Evolutionary conservation across 2,329 filamentous ascomycete species (phyloP), one percentile per base, ranked within the genome.

Genomic region (Alternaria burnsii): DNA sequence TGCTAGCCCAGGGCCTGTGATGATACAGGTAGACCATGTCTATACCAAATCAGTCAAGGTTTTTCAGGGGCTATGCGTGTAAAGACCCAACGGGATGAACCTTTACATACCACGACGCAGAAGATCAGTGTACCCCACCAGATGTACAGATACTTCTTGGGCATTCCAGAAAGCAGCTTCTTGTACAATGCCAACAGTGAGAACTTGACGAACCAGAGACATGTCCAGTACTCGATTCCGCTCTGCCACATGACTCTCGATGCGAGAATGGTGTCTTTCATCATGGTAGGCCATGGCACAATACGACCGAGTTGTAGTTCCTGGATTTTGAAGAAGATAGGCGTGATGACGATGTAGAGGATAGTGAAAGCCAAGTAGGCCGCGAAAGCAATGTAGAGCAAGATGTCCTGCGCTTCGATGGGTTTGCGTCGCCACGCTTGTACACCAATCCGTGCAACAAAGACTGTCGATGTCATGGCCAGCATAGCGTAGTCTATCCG

Each of bases 171-270:
- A 51, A 81, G 66, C 16, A 81, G 62, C 22, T 75, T 72, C 44
- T 76, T 77, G 63, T 81, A 81, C 44, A 82, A 71, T 16, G 76
- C 70, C 51, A 82, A 67, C 34, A 82, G 67, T 5, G 76, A 77
- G 22, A 80, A 72, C 60, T 82, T 82, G 52, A 80, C 75, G 36
- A 76, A 70, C 78, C 78, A 81, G 5, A 82, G 70, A 18, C 74
- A 75, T 7, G 75, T 61, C 78, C 79, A 81, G 51, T 80, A 75
- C 22, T 78, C 69, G 44, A 80, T 72, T 5, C 75, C 76, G 18
- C 76, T 77, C 10, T 75, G 72, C 58, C 80, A 80, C 64, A 81
- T 80, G 20, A 80, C 69, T 51, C 76, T 76, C 20, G 77, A 72
- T 52, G 79, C 69, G 26, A 69, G 59, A 0, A 71, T 41, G 4